Base-by-base conservation (phyloP, 768 basidiomycete species). In the Leucocoprinus leucothites region DNA sequence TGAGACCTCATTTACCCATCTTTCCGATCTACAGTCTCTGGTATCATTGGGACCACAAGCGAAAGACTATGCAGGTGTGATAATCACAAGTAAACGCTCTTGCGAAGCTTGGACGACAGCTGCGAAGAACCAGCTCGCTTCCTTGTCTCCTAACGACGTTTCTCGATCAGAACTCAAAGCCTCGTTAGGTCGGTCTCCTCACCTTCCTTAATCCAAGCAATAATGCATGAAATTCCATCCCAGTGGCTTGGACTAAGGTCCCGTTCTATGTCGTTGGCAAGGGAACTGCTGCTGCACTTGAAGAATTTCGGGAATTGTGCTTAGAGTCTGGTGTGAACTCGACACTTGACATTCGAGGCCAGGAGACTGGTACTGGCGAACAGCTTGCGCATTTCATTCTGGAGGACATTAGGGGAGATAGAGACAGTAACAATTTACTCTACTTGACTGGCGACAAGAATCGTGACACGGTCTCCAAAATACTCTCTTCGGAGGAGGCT, bases 391-490 rank as follows among this genome's bases (percentile, higher is more conserved):
- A 66, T 14, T 88, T 82, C 63, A 89, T 94, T 57, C 61, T 87
- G 43, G 59, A 65, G 0, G 72, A 76, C 47, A 19, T 66, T 8
- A 49, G 60, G 43, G 47, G 35, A 22, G 22, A 31, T n/a, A 16
- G 53, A 9, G 21, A 19, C 4, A 60, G 57, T 16, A 61, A 55
- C 34, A 74, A 64, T 26, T 64, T 94, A 46, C 66, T 94, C 5
- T 93, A 91, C 65, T 77, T 96, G 8, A 90, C 85, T 9, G 92
- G 92, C 19, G 93, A 94, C 77, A 95, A 94, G 74, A 92, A 90
- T 56, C 75, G 82, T 16, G 89, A 91, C 58, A 85, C 81, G 0
- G 67, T 94, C 1, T 70, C 81, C 0, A 70, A 58, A 14, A 74
- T 85, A 8, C 70, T 94, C 35, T 48, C 41, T 11, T 35, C 47